phyloP scores from a whole-genome alignment of 176 grass and related monocot species.

The Tillandsia fasciculata region DNA sequence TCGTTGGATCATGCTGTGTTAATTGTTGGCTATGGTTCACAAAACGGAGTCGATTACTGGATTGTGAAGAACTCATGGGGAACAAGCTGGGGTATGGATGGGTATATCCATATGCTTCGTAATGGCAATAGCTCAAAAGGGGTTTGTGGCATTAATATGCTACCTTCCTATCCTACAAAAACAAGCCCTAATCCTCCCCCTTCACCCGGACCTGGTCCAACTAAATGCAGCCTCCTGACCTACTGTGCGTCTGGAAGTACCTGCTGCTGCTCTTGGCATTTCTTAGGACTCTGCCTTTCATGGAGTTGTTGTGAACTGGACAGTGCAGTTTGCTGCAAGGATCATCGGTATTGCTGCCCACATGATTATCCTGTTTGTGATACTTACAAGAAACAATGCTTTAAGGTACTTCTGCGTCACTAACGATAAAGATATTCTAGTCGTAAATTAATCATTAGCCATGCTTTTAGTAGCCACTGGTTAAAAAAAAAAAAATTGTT shows the following conservation, averaged over 20 bases:
- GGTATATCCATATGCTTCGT: constrained; percentile 66
- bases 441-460: background rate
- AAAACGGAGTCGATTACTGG: constrained; percentile 85
- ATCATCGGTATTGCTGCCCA: constrained; percentile 64
- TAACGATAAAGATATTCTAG: background rate
- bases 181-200: constrained; percentile 74
- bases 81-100: constrained; percentile 80
- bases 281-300: constrained; percentile 67
- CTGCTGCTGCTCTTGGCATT: constrained; percentile 67
- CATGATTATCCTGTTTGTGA: constrained; percentile 71
- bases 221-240: constrained; percentile 63
- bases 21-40: constrained; percentile 85
- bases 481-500: no score
- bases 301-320: constrained; percentile 88
- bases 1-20: constrained; percentile 91
- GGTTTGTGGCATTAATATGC: constrained; percentile 81
- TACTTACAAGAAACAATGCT: constrained; percentile 32
- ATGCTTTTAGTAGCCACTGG: background rate
- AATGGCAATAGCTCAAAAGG: constrained; percentile 49
- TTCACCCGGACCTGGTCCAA: constrained; percentile 68
- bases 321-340: constrained; percentile 74
- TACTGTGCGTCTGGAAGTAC: constrained; percentile 79
- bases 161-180: constrained; percentile 79
- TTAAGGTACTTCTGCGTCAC: constrained; percentile 29
- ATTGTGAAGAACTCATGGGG: constrained; percentile 98